Evolutionary conservation across 1,284 basidiomycete genomes (phyloP), one percentile per base, ranked within the genome.

Genomic region (Microbotryomycetes sp.): DNA sequence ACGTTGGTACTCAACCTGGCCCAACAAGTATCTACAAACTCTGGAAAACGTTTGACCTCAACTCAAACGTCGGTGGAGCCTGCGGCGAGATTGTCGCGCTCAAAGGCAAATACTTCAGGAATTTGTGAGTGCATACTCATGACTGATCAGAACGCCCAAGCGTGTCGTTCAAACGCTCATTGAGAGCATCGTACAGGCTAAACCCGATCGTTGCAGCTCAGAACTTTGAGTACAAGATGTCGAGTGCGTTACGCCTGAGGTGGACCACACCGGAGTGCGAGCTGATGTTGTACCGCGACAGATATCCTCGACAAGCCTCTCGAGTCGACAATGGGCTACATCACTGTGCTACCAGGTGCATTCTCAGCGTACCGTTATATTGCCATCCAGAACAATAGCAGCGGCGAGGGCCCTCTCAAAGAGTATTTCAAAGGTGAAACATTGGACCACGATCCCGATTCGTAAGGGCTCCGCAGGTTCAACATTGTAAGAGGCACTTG

Each of bases 31-130:
- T 96, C 42, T 97, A 97, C 74, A 83, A 88, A 65, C 81, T 97
- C 3, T 97, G 93, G 93, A 97, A 97, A 76, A 82, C 90, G 4
- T 97, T 97, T 67, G 92, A 97, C 74, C 87, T 94, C 46, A 92
- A 92, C 75, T 92, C 89, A 6, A 92, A 89, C 69, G 89, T 96
- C 19, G 93, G 84, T 4, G 93, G 93, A 7, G 92, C 92, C 3
- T 97, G 92, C 75, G 93, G 93, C 42, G 93, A 97, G 76, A 96
- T 97, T 70, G 86, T 90, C 0, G 86, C 83, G 1, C 92, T 92
- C 78, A 97, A 96, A 75, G 93, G 92, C 65, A 89, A 86, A 75
- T 84, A 84, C 52, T 93, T 91, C 87, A 55, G 50, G 28, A 65
- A 65, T 28, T 63, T 73, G 23, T 56, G n/a, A 58, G 54, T 62